These are phyloP conservation scores for Coniferiporia sulphurascens DNA, from an alignment of 1,284 basidiomycete species.

Conservation along the genomic window DNA sequence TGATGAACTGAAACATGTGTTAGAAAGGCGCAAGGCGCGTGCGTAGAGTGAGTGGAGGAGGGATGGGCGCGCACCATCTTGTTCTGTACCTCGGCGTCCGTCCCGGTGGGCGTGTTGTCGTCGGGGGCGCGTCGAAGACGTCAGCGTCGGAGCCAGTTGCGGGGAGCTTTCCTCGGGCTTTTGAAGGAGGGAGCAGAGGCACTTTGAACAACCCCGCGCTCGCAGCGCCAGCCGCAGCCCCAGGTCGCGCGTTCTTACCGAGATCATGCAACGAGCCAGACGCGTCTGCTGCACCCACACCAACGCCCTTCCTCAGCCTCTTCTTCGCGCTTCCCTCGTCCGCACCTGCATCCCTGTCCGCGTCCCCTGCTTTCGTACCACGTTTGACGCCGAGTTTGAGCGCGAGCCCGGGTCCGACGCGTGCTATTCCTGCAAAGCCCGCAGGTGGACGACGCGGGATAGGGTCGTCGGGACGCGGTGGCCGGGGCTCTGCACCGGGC, in stretches of 20 bases:
- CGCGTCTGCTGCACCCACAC: conserved; percentile 19
- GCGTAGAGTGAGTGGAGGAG: conserved; percentile 24
- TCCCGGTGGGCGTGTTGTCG: conserved; percentile 25
- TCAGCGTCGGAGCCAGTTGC: conserved; percentile 34
- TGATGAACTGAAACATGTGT: conserved; percentile 35
- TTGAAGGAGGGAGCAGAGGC: conserved; percentile 27
- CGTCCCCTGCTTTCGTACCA: conserved; percentile 22
- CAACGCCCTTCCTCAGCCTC: conserved; percentile 17
- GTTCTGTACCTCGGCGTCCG: conserved; percentile 34
- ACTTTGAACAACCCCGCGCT: conserved; percentile 33
- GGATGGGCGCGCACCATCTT: conserved; percentile 37
- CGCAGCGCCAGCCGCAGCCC: conserved; percentile 20
- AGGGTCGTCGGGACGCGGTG: conserved; percentile 71
- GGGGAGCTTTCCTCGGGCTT: conserved; percentile 29
- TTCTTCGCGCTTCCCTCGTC: conserved; percentile 12
- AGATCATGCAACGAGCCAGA: conserved; percentile 18
- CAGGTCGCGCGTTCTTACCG: conserved; percentile 17
- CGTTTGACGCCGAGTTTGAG: conserved; percentile 14
- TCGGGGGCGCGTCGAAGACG: conserved; percentile 41
- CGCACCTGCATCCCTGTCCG: conserved; percentile 17
- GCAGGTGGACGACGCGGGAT: conserved; percentile 61
- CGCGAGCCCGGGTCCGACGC: conserved; percentile 21
- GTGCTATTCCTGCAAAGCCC: conserved; percentile 27
- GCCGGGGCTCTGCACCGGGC: conserved; percentile 30
- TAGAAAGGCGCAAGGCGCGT: too few relatives aligned